Conservation (phyloP, 345 rosid genomes). For the Moricandia arvensis region DNA sequence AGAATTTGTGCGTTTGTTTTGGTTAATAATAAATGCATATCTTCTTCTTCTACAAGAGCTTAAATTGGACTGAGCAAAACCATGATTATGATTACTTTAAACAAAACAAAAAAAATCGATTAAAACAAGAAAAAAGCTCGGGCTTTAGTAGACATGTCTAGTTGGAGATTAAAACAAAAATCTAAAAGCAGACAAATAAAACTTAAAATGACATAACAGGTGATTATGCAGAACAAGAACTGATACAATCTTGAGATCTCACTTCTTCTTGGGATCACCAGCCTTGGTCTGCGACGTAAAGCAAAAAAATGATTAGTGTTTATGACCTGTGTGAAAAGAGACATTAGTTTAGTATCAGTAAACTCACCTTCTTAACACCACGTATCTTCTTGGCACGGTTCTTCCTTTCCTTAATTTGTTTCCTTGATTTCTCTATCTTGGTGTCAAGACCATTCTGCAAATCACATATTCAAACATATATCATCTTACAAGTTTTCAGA, state of each 20-base stretch:
- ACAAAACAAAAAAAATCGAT: neutral
- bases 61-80: conserved; percentile 14
- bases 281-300: conserved; percentile 74
- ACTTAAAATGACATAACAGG: conserved; percentile 4
- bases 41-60: neutral
- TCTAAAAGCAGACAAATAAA: conserved; percentile 21
- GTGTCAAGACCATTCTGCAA: conserved; percentile 89
- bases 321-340: neutral
- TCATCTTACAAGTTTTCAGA: neutral
- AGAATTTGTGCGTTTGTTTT: neutral
- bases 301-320: neutral
- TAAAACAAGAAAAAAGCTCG: neutral
- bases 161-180: neutral
- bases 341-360: neutral
- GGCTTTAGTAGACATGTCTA: conserved; percentile 18
- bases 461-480: neutral
- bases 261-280: conserved; percentile 88
- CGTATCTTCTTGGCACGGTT: conserved; percentile 95
- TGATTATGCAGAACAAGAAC: neutral
- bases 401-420: conserved; percentile 94
- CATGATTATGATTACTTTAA: neutral
- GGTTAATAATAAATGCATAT: neutral
- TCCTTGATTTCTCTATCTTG: conserved; percentile 92
- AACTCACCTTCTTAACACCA: conserved; percentile 89
- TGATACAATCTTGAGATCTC: conserved; percentile 31